Percentiles rank a stretch among this genome's conserved stretches.
phyloP scores from a whole-genome alignment of 75 land plant species.

The Sequoiadendron giganteum region DNA sequence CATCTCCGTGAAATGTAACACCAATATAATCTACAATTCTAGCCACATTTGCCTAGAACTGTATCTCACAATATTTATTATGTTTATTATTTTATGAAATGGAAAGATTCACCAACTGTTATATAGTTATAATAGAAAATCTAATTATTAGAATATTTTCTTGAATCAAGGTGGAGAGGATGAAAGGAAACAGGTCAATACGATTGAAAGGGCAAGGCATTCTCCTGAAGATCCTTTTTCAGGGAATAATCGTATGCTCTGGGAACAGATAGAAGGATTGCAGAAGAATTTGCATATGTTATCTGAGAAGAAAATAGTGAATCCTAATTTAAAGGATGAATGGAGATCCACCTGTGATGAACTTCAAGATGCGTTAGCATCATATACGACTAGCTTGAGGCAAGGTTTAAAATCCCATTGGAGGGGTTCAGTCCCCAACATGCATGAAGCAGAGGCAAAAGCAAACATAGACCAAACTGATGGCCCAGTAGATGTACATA shows the following conservation, averaged over 20 bases:
- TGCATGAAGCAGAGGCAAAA: not conserved
- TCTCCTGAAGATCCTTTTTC: not conserved
- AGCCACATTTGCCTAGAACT: not conserved
- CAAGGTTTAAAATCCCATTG: conserved; percentile 1
- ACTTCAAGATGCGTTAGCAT: not conserved
- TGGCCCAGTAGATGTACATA: not conserved
- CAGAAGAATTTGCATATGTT: not conserved
- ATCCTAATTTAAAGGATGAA: not conserved
- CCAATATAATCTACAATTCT: not conserved
- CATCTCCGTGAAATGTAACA: not conserved
- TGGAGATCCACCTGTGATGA: not conserved
- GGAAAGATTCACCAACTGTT: not conserved
- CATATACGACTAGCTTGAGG: conserved; percentile 3
- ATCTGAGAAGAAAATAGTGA: not conserved
- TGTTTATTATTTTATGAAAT: not conserved
- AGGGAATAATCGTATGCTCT: not conserved
- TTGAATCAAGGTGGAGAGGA: conserved; percentile 1
- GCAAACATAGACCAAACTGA: not conserved
- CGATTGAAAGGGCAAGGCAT: not conserved
- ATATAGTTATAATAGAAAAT: not conserved
- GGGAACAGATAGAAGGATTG: conserved; percentile 7
- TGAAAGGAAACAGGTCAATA: not conserved
- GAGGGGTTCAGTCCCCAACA: not conserved
- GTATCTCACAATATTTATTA: not conserved
- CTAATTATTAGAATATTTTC: not conserved